Conservation (phyloP, 495 filamentous ascomycete genomes). For the Talaromyces adpressus region DNA sequence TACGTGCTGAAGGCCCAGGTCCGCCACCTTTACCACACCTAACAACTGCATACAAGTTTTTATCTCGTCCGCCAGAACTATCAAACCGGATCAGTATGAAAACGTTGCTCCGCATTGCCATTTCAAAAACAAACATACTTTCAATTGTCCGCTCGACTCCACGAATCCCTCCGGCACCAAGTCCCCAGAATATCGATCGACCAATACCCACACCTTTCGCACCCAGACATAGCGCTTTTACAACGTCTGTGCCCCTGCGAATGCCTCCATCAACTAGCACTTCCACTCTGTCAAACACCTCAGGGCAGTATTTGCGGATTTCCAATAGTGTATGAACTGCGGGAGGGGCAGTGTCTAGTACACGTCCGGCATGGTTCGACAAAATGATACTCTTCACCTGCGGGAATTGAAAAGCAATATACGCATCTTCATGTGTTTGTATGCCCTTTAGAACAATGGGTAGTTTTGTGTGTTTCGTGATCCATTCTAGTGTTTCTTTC, state of each 20-base stretch:
- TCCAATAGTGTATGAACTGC: conserved; percentile 82
- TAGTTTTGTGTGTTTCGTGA: conserved; percentile 65
- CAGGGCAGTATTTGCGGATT: conserved; percentile 83
- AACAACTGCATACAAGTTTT: conserved; percentile 83
- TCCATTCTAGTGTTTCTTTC: conserved; percentile 72
- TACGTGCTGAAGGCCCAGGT: conserved; percentile 70
- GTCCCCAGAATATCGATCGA: conserved; percentile 69
- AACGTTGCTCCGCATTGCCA: background rate
- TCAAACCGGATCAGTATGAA: conserved; percentile 14
- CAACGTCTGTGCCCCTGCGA: conserved; percentile 79
- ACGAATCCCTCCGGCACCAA: conserved; percentile 73
- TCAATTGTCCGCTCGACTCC: conserved; percentile 83
- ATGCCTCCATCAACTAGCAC: conserved; percentile 90
- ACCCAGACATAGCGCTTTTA: conserved; percentile 84
- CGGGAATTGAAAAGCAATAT: conserved; percentile 64
- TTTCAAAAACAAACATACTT: conserved; percentile 47
- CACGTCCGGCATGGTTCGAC: conserved; percentile 85
- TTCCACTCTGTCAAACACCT: conserved; percentile 74
- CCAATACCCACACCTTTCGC: conserved; percentile 84
- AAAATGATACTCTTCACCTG: conserved; percentile 74
- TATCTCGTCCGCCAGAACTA: conserved; percentile 77
- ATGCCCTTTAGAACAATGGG: conserved; percentile 89
- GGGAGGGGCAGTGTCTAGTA: conserved; percentile 83
- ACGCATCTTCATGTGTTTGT: conserved; percentile 91
- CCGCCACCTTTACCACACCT: conserved; percentile 63